Percentiles rank a stretch among this genome's conserved stretches.
These are phyloP conservation scores for Phytophthora quininea DNA, from an alignment of 352 stramenopile genomes.

Conservation along the genomic window DNA sequence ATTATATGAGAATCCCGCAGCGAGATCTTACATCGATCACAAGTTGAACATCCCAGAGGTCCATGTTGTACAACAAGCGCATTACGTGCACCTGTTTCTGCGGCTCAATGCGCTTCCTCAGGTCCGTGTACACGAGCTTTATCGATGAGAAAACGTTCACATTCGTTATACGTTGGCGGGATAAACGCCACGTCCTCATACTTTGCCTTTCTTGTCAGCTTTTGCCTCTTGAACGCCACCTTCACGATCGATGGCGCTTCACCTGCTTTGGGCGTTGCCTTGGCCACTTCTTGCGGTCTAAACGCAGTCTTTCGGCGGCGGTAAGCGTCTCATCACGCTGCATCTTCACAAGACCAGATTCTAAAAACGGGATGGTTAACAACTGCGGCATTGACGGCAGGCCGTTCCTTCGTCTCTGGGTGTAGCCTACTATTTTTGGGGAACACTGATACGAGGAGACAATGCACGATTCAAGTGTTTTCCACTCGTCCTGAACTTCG, in stretches of 20 bases:
- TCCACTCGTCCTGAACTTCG: no score
- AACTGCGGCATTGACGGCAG: not conserved
- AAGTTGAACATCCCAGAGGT: conserved; percentile 6
- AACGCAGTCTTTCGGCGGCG: conserved; percentile 1
- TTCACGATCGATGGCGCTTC: conserved; percentile 2
- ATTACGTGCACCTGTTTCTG: conserved; percentile 1
- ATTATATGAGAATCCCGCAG: not conserved
- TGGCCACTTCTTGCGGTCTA: not conserved
- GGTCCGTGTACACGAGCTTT: conserved; percentile 20
- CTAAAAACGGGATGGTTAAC: conserved; percentile 11
- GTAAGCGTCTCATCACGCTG: conserved; percentile 4
- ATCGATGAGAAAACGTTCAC: conserved; percentile 20
- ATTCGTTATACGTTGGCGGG: conserved; percentile 25
- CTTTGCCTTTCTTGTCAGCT: not conserved
- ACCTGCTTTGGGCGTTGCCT: not conserved
- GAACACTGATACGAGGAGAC: no score
- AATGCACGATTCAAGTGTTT: no score
- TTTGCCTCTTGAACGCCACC: conserved; percentile 14
- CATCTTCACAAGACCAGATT: conserved; percentile 12
- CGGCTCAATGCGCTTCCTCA: conserved; percentile 2
- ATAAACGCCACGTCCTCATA: conserved; percentile 1
- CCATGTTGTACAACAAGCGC: conserved; percentile 1
- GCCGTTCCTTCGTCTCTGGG: not conserved
- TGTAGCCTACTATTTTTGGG: not conserved
- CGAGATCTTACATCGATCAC: not conserved